Conservation (phyloP, 306 rosid species). For the Glycine tomentella region DNA sequence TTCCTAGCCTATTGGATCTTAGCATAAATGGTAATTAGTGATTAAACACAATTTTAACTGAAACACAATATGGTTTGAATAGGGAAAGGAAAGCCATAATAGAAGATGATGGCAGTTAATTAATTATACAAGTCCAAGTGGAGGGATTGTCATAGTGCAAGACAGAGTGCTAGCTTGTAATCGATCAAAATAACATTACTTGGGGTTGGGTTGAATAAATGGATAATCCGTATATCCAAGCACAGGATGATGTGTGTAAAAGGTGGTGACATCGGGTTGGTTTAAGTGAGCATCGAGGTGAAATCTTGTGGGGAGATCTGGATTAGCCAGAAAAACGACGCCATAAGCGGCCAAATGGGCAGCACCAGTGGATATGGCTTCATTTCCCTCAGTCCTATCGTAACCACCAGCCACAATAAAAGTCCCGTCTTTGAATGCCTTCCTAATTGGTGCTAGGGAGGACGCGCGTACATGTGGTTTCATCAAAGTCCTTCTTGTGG, state of each 20-base stretch:
- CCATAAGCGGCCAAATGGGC: conserved; percentile 65
- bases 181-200: too few relatives aligned
- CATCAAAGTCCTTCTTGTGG: too few relatives aligned
- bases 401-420: conserved; percentile 66
- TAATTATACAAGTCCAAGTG: too few relatives aligned
- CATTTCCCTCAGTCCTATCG: conserved; percentile 53
- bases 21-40: too few relatives aligned
- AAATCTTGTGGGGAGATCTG: conserved; percentile 64
- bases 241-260: conserved; percentile 48
- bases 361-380: conserved; percentile 24
- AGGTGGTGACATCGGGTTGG: conserved; percentile 47
- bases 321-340: conserved; percentile 60
- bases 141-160: too few relatives aligned
- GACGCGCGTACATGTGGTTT: too few relatives aligned
- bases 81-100: too few relatives aligned
- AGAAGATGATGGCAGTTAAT: too few relatives aligned
- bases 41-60: too few relatives aligned
- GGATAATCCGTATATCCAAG: conserved; percentile 66
- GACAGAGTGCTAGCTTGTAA: too few relatives aligned
- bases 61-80: too few relatives aligned
- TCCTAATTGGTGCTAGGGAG: conserved; percentile 53
- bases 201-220: conserved; percentile 30
- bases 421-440: conserved; percentile 55
- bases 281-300: conserved; percentile 53
- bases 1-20: too few relatives aligned